A percentile compares a stretch with the other conserved stretches of the same genome.
Conservation (phyloP, 2,329 filamentous ascomycete species). For the Talaromyces sp. region DNA sequence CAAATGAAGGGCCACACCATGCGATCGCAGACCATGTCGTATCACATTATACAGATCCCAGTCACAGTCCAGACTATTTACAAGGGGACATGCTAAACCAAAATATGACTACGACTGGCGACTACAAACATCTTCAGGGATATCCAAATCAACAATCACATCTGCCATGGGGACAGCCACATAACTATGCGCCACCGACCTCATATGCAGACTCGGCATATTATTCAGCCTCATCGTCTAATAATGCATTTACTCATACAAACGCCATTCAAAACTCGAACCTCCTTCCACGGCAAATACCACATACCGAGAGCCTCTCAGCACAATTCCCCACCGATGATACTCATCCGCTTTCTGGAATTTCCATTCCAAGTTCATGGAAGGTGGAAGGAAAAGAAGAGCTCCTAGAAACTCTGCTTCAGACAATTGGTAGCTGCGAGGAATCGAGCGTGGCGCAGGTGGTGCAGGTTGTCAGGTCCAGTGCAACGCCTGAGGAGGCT, state of each 20-base stretch:
- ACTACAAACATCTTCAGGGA: constrained; percentile 1
- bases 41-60: background rate
- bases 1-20: background rate
- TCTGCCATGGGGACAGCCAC: constrained; percentile 6
- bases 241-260: background rate
- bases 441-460: constrained; percentile 29
- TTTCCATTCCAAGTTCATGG: constrained; percentile 24
- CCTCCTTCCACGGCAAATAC: background rate
- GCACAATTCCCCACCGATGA: background rate
- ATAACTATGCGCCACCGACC: background rate
- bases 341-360: background rate
- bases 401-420: constrained; percentile 28
- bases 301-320: background rate
- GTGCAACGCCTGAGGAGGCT: constrained; percentile 32
- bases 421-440: constrained; percentile 32
- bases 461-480: constrained; percentile 30
- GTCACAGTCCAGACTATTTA: background rate
- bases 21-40: background rate
- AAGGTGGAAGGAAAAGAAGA: constrained; percentile 26
- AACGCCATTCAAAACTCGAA: background rate
- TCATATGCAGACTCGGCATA: constrained; percentile 6
- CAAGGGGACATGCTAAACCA: background rate
- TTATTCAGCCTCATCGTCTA: constrained; percentile 6
- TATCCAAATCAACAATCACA: background rate
- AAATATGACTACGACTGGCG: background rate